phyloP scores from a whole-genome alignment of 139 green algal species.

The Marvania coccoides region DNA sequence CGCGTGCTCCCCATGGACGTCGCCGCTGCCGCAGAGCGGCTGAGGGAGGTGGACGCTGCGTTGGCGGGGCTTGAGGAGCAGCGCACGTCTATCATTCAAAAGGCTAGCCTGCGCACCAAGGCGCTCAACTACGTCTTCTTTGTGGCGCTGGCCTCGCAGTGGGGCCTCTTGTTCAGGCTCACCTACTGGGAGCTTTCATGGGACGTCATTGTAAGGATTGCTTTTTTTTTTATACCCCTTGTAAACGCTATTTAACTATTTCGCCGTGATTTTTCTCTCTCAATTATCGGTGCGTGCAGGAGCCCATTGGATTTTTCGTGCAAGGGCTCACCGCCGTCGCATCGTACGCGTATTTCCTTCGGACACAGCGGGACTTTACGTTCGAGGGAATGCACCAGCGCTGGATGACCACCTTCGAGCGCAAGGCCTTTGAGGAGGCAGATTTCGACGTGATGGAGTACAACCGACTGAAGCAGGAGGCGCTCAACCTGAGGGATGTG shows the following conservation, averaged over 20 bases:
- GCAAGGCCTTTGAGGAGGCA: not conserved
- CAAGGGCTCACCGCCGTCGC: not conserved
- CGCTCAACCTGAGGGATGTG: not conserved
- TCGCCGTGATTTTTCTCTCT: not conserved
- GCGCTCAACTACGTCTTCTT: constrained; percentile 12
- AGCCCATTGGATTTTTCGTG: constrained; percentile 19
- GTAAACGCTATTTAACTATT: not conserved
- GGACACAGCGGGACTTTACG: constrained; percentile 4
- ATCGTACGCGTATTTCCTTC: constrained; percentile 15
- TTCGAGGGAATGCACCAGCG: constrained; percentile 3
- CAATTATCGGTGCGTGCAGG: not conserved
- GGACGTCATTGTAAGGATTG: constrained; percentile 38
- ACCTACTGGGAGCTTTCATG: constrained; percentile 49
- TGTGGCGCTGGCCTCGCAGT: constrained; percentile 8
- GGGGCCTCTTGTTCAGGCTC: constrained; percentile 28
- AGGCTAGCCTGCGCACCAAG: not conserved
- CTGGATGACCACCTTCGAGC: constrained; percentile 5
- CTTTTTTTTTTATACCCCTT: not conserved
- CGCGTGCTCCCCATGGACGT: constrained; percentile 20
- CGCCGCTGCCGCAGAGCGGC: not conserved
- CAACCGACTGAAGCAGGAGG: constrained; percentile 9
- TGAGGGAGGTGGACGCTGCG: constrained; percentile 10
- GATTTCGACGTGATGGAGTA: constrained; percentile 7
- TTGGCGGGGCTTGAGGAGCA: constrained; percentile 11
- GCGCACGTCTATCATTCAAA: not conserved